Percentiles rank a stretch among this genome's conserved stretches.
These are phyloP conservation scores for Verticillium dahliae DNA, from an alignment of 2,329 filamentous ascomycete species.

Conservation along the genomic window DNA sequence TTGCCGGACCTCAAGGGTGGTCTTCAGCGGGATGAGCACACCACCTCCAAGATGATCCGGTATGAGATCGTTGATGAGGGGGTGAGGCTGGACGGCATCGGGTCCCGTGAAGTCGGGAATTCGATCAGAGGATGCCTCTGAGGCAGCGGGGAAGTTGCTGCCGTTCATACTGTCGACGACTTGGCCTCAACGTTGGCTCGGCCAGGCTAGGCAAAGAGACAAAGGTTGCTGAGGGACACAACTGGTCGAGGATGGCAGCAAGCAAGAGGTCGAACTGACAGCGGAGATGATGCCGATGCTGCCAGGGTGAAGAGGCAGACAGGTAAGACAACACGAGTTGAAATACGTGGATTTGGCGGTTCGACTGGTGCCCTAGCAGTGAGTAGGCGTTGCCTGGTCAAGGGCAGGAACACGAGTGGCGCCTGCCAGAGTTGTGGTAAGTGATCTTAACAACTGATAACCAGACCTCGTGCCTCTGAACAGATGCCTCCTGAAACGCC, in stretches of 20 bases:
- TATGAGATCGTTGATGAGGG: slow-evolving; percentile 28
- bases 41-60: slow-evolving; percentile 31
- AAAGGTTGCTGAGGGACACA: neutral
- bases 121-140: slow-evolving; percentile 3
- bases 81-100: slow-evolving; percentile 12
- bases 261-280: neutral
- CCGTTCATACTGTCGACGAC: neutral
- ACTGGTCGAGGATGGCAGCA: neutral
- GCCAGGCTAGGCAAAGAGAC: neutral
- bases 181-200: neutral
- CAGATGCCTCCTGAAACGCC: too few relatives aligned
- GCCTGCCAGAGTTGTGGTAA: neutral
- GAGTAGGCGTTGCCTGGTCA: neutral
- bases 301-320: neutral
- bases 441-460: neutral
- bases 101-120: slow-evolving; percentile 9
- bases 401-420: neutral
- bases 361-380: neutral
- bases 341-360: neutral
- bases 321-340: neutral
- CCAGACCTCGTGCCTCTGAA: too few relatives aligned
- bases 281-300: neutral
- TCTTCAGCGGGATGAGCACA: slow-evolving; percentile 57
- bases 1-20: slow-evolving; percentile 55
- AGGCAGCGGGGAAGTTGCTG: neutral